Base-by-base conservation (phyloP, 2,329 filamentous ascomycete genomes). In the Aspergillus sp. region DNA sequence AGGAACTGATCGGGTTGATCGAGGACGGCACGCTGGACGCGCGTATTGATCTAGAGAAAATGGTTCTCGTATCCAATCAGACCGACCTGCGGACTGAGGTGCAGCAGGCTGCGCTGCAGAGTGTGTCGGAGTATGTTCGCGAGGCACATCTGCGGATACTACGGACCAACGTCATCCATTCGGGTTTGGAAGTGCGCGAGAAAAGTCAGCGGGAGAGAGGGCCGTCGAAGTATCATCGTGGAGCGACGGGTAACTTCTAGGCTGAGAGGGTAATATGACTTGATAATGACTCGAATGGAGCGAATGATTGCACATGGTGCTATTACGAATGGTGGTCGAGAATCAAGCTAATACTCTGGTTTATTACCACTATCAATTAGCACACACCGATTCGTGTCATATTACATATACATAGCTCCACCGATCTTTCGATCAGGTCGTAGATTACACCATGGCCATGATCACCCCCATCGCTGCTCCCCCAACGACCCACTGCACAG, bases 11-110 rank as follows among this genome's bases (percentile, higher is more conserved):
- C 24, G 69, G 72, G 0, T 88, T 97, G 83, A 96, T 99, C 62
- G 79, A 85, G 47, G 76, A 79, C 11, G 85, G 85, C 7, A 79
- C 79, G 1, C 76, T 99, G 10, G 80, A 91, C 59, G 91, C 90
- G 7, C 82, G 90, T 24, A 87, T 99, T 54, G 91, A 99, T 67
- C 82, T 89, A 0, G 90, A 95, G 53, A 88, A 94, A 61, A 82
- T 84, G 67, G 85, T 95, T 1, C 82, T 97, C 4, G 83, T 91
- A 10, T 87, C 88, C 1, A 83, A 87, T 6, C 81, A 85, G 20
- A 80, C 78, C 10, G 82, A 93, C 53, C 74, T 84, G 2, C 83
- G 93, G 33, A 77, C 79, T 11, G 78, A 83, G 45, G 84, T 95
- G 63, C 91, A 96, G 67, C 74, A 77, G 22, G 79, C 85, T 6